Evolutionary conservation across 345 rosid species (phyloP).

Genomic region (Turritis glabra): DNA sequence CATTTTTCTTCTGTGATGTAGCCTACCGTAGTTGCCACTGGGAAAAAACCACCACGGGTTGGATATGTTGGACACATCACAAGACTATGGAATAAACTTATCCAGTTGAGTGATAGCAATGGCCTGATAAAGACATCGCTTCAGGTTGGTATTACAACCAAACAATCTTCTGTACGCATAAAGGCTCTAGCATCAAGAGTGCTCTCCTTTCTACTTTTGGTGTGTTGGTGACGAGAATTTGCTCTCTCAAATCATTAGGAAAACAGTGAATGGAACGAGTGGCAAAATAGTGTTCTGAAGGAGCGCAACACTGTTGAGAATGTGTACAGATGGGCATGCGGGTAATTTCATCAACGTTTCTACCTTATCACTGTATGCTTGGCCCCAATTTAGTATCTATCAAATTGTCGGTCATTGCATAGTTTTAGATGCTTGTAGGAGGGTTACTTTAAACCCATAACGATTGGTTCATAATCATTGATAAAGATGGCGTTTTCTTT

Average conservation of each 20-base stretch:
- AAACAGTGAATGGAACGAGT: constrained; percentile 77
- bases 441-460: background rate
- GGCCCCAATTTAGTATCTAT: background rate
- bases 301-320: constrained; percentile 89
- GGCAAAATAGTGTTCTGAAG: constrained; percentile 76
- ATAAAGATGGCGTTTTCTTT: background rate
- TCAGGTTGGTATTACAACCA: constrained; percentile 55
- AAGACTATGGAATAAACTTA: constrained; percentile 77
- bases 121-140: constrained; percentile 58
- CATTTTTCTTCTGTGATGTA: constrained; percentile 40
- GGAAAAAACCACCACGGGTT: constrained; percentile 71
- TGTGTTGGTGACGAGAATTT: constrained; percentile 18
- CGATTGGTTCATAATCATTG: constrained; percentile 4
- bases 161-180: constrained; percentile 11
- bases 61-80: constrained; percentile 95
- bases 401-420: background rate
- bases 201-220: background rate
- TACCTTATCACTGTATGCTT: constrained; percentile 14
- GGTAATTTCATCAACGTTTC: constrained; percentile 48
- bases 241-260: constrained; percentile 51
- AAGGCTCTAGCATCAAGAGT: background rate
- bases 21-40: constrained; percentile 79
- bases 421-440: background rate
- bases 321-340: constrained; percentile 95
- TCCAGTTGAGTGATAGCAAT: constrained; percentile 69